Conservation (phyloP, 139 green algal genomes). For the Closterium sp. region DNA sequence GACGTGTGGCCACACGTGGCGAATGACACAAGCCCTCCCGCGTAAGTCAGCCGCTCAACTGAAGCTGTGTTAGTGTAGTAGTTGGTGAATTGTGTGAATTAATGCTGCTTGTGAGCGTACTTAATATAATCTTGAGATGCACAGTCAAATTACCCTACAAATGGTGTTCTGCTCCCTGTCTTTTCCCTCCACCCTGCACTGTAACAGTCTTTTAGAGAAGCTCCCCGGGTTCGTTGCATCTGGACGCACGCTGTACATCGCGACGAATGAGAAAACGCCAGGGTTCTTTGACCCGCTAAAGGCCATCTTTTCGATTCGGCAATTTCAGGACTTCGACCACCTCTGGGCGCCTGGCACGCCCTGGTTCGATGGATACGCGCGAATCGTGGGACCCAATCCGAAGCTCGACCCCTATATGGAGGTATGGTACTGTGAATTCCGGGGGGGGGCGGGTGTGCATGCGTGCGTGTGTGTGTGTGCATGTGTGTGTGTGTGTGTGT, state of each 20-base stretch:
- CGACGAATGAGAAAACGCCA: background rate
- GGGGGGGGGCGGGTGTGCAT: too few relatives aligned
- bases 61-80: too few relatives aligned
- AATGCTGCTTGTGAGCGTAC: too few relatives aligned
- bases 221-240: background rate
- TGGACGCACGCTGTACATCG: slow-evolving; percentile 5
- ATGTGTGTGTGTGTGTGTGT: too few relatives aligned
- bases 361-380: slow-evolving; percentile 1
- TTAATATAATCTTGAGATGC: too few relatives aligned
- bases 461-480: too few relatives aligned
- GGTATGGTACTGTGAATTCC: too few relatives aligned
- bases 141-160: too few relatives aligned
- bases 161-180: too few relatives aligned
- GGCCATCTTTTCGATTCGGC: background rate
- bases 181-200: background rate
- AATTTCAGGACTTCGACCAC: background rate
- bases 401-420: background rate
- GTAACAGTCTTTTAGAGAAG: background rate
- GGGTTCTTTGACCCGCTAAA: background rate
- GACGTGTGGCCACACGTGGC: background rate
- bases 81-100: too few relatives aligned
- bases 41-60: too few relatives aligned
- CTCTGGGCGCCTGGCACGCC: slow-evolving; percentile 5
- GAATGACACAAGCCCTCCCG: background rate
- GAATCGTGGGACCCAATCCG: background rate